Evolutionary conservation across 306 rosid species (phyloP).

Genomic region (Corylus heterophylla): DNA sequence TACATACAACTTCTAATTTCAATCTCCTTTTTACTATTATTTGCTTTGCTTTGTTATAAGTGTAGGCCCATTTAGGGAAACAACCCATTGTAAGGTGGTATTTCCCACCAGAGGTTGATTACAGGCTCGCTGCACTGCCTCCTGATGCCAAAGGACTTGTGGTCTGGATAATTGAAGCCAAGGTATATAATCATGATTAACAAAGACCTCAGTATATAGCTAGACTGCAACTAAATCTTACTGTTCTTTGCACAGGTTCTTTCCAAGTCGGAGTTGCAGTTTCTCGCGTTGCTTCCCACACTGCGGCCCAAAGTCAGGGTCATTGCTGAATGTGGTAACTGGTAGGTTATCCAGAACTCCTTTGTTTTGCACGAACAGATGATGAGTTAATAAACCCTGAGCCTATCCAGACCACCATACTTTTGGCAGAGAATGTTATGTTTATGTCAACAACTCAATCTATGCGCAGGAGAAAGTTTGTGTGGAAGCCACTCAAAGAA

Average conservation of each 20-base stretch:
- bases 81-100: constrained; percentile 86
- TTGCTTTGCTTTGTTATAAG: background rate
- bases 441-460: background rate
- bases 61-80: constrained; percentile 63
- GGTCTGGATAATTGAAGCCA: constrained; percentile 64
- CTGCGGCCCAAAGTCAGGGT: constrained; percentile 91
- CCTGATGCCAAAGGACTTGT: constrained; percentile 76
- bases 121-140: constrained; percentile 85
- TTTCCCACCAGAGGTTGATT: constrained; percentile 95
- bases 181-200: constrained; percentile 31
- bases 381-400: too few species aligned
- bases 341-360: constrained; percentile 38
- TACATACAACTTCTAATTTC: too few species aligned
- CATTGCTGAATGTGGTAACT: constrained; percentile 94
- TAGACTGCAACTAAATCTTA: background rate
- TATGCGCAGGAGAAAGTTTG: constrained; percentile 70
- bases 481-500: constrained; percentile 89
- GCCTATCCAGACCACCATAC: background rate
- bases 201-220: background rate
- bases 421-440: background rate
- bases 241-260: constrained; percentile 55
- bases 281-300: constrained; percentile 79
- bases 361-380: background rate
- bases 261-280: constrained; percentile 89
- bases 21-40: background rate